Evolutionary conservation across 257 asterid species (phyloP), one percentile per base, ranked within the genome.

Genomic region (Ilex asprella): DNA sequence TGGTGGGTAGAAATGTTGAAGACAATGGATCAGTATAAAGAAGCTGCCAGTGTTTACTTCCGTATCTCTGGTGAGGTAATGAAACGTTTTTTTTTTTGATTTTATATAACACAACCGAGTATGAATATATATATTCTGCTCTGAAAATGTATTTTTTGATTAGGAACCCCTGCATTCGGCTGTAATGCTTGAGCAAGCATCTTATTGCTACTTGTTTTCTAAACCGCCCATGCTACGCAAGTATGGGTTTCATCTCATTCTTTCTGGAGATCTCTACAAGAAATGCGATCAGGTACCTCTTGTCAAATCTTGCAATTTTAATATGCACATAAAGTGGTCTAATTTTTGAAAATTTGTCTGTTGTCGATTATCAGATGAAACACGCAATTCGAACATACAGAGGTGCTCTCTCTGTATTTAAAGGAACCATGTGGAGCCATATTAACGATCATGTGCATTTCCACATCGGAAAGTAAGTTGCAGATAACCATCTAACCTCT

Each of bases 11-110:
- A 89, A 73, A 89, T 93, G 95, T 76, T 89, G 68, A 93, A 87
- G 81, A 91, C 88, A 47, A 84, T 93, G 75, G 86, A 78, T 71
- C 94, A 87, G 81, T 79, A 79, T 72, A 93, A 84, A 76, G 99
- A 93, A 52, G 99, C 99, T 69, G 99, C 99, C 64, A 79, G 73
- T 76, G 87, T 93, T 73, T 90, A 85, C 77, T 84, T 78, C 61
- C 97, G 99, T 69, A 85, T 93, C 96, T 77, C 96, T 85, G 96
- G 97, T 84, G 97, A 93, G 99, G 99, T 93, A 93, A 89, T 80
- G 75, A 81, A 72, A 67, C 67, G 41, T 35, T 35, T 35, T 31
- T 49, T 31, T 49, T 60, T 68, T 68, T 16, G 27, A 21, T 21
- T 21, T 21, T 21, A 69, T 56, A 50, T 54, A 56, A 58, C 62